Evolutionary conservation across 2,329 filamentous ascomycete species (phyloP).

Genomic region (Colletotrichum sp.): DNA sequence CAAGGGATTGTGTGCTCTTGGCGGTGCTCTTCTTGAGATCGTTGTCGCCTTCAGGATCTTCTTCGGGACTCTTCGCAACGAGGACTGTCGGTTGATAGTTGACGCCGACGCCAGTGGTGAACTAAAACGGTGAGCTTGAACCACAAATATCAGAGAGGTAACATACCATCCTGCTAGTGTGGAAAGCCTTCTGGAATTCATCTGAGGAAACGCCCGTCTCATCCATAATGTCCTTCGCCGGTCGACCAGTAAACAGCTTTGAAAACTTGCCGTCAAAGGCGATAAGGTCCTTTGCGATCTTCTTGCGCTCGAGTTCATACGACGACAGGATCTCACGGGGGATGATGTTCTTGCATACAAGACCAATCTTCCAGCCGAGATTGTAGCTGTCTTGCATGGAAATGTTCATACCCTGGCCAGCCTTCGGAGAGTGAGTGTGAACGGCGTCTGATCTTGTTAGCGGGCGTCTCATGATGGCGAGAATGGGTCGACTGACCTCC

Average conservation of each 20-base stretch:
- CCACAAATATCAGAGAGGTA: not conserved
- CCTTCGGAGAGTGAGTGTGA: constrained; percentile 62
- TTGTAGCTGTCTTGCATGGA: constrained; percentile 71
- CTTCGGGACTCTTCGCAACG: constrained; percentile 55
- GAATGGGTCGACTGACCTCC: constrained; percentile 38
- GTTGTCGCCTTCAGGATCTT: constrained; percentile 27
- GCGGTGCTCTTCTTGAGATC: constrained; percentile 44
- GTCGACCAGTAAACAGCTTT: constrained; percentile 59
- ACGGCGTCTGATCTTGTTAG: constrained; percentile 55
- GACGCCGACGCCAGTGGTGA: constrained; percentile 41
- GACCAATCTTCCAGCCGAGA: constrained; percentile 61
- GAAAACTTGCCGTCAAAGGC: constrained; percentile 65
- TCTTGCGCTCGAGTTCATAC: constrained; percentile 58
- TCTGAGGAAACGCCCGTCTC: constrained; percentile 65
- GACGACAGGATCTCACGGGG: constrained; percentile 49
- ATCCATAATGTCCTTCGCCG: constrained; percentile 63
- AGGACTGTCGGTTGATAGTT: constrained; percentile 63
- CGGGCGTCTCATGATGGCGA: not conserved
- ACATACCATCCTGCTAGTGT: constrained; percentile 54
- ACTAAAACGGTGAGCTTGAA: not conserved
- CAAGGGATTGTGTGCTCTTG: constrained; percentile 44
- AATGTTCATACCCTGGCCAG: constrained; percentile 76
- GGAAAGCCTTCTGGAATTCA: constrained; percentile 66
- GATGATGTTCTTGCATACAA: constrained; percentile 47
- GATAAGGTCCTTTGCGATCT: constrained; percentile 63